Conservation (phyloP, 345 rosid genomes). For the Crucihimalaya himalaica region DNA sequence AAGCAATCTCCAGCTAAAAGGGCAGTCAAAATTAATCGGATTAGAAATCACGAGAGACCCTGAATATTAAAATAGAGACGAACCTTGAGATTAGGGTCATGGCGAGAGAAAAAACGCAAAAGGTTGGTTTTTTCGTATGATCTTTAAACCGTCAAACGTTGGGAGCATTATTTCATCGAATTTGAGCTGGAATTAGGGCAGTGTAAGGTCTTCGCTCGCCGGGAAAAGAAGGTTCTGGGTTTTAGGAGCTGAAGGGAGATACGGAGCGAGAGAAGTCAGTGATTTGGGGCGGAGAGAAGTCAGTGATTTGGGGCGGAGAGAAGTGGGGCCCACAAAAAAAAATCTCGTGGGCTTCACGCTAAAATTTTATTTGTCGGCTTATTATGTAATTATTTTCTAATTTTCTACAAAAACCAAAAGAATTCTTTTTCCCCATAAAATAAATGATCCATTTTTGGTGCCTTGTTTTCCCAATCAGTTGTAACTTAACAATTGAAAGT, state of each 20-base stretch:
- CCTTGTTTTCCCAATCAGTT: too few relatives aligned
- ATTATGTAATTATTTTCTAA: too few relatives aligned
- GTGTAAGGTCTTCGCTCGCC: background rate
- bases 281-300: background rate
- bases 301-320: conserved; percentile 12
- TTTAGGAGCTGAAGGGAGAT: conserved; percentile 14
- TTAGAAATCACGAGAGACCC: background rate
- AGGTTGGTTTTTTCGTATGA: background rate
- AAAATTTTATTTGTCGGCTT: background rate
- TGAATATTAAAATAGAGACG: background rate
- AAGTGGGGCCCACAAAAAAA: conserved; percentile 17
- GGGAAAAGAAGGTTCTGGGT: conserved; percentile 33
- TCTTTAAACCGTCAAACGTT: background rate
- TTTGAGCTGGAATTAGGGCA: background rate
- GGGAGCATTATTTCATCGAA: conserved; percentile 35
- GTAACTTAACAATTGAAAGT: too few relatives aligned
- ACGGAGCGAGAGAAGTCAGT: background rate
- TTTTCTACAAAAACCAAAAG: too few relatives aligned
- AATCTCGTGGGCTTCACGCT: conserved; percentile 37
- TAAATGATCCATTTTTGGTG: too few relatives aligned
- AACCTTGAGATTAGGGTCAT: conserved; percentile 41
- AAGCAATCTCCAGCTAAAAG: background rate
- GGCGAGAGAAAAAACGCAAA: background rate
- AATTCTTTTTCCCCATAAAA: too few relatives aligned
- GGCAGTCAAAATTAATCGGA: background rate